A percentile compares a stretch with the other conserved stretches of the same genome.
Conservation (phyloP, 208 protist genomes). For the Crithidia mellificae region DNA sequence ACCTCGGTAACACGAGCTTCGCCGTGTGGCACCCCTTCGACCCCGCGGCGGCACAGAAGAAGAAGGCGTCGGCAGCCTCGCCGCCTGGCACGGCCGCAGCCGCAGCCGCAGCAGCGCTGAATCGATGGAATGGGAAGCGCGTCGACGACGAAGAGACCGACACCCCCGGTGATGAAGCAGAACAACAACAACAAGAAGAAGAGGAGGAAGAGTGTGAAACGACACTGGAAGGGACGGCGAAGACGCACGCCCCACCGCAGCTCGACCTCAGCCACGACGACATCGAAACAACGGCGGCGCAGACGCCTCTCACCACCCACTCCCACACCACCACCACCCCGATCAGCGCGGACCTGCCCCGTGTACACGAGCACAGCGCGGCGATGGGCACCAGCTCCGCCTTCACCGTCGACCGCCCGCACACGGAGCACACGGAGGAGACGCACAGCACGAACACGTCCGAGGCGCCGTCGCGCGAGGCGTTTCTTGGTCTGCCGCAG, state of each 20-base stretch:
- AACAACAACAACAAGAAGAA: too few species aligned
- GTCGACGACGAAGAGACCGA: neutral
- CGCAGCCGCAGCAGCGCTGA: too few species aligned
- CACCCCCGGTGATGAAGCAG: neutral
- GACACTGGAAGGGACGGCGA: neutral
- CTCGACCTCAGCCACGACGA: conserved; percentile 1
- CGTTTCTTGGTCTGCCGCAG: conserved; percentile 5
- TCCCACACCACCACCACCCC: neutral
- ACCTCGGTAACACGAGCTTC: conserved; percentile 19
- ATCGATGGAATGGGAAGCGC: too few species aligned
- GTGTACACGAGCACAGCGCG: neutral
- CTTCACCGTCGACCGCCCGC: neutral
- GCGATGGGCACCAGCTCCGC: neutral
- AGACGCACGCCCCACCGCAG: neutral
- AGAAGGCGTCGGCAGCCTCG: neutral
- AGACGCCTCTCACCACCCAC: neutral
- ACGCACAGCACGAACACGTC: neutral
- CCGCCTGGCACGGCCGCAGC: neutral
- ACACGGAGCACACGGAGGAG: neutral
- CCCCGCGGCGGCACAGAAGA: neutral
- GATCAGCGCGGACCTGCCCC: neutral
- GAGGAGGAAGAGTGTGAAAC: neutral
- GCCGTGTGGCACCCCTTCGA: conserved; percentile 12
- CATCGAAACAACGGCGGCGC: neutral
- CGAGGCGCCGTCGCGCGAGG: neutral